Evolutionary conservation across 139 green algal species (phyloP).

Genomic region (Dunaliella primolecta): DNA sequence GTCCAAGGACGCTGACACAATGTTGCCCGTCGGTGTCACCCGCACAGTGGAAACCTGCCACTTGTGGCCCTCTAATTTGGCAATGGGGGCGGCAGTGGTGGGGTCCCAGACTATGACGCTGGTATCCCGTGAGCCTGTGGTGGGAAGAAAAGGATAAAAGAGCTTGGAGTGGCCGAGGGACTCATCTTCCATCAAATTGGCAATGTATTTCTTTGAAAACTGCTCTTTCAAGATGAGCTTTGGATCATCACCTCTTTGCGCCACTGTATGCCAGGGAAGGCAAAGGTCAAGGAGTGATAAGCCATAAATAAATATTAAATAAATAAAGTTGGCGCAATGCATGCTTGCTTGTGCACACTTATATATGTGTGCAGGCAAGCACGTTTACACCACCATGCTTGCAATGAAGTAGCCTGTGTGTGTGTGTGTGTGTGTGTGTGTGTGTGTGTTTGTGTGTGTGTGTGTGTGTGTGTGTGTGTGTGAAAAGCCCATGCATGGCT

Average conservation of each 20-base stretch:
- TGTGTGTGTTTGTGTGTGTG: neutral
- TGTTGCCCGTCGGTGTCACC: conserved; percentile 50
- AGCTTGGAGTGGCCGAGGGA: neutral
- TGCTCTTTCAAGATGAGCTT: neutral
- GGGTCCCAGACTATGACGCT: conserved; percentile 83
- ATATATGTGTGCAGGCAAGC: neutral
- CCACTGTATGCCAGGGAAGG: too few species aligned
- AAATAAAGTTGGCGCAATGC: neutral
- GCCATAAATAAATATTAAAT: neutral
- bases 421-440: neutral
- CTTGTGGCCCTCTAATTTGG: conserved; percentile 69
- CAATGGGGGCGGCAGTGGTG: conserved; percentile 20
- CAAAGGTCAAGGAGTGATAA: too few species aligned
- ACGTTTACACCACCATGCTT: neutral
- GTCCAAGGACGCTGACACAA: conserved; percentile 84
- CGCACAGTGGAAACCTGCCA: conserved; percentile 81
- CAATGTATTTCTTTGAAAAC: neutral
- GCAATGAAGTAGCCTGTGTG: neutral
- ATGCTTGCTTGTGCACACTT: neutral
- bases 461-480: neutral
- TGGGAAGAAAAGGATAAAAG: neutral
- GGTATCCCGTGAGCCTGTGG: conserved; percentile 76
- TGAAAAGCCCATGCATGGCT: neutral
- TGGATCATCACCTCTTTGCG: neutral
- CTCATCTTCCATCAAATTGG: neutral